Percentiles rank a stretch among this genome's conserved stretches.
These are phyloP conservation scores for Candida mattraensis DNA, from an alignment of 805 yeast species.

Conservation along the genomic window DNA sequence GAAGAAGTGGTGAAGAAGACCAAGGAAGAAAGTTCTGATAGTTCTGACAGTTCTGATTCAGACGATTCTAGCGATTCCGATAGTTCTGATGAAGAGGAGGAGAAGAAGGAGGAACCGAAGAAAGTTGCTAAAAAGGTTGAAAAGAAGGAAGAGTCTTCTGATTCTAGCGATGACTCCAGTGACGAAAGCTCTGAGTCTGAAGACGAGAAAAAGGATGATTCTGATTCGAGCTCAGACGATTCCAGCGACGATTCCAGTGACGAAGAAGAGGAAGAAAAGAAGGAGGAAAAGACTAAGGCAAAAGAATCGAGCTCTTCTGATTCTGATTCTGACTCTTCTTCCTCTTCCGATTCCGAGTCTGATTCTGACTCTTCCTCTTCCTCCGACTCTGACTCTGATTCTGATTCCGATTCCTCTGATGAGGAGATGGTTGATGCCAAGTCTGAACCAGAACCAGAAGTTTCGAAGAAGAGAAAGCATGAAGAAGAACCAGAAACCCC, in stretches of 20 bases:
- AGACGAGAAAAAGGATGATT: slow-evolving; percentile 7
- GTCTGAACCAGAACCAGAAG: slow-evolving; percentile 14
- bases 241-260: slow-evolving; percentile 21
- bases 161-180: slow-evolving; percentile 24
- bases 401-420: slow-evolving; percentile 28
- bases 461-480: slow-evolving; percentile 42
- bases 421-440: too few relatives aligned
- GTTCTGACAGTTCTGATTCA: slow-evolving; percentile 16
- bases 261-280: slow-evolving; percentile 24
- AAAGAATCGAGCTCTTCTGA: too few relatives aligned
- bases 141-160: slow-evolving; percentile 25
- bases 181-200: slow-evolving; percentile 13
- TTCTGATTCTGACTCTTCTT: slow-evolving; percentile 22
- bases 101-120: slow-evolving; percentile 22
- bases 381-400: slow-evolving; percentile 29
- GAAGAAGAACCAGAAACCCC: slow-evolving; percentile 42
- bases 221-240: slow-evolving; percentile 27
- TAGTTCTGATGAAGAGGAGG: slow-evolving; percentile 19
- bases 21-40: background rate
- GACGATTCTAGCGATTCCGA: slow-evolving; percentile 13
- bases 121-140: too few relatives aligned
- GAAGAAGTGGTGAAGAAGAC: slow-evolving; percentile 3
- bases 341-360: slow-evolving; percentile 17
- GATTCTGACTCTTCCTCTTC: slow-evolving; percentile 31
- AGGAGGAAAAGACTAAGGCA: slow-evolving; percentile 28